Evolutionary conservation across 1,284 basidiomycete species (phyloP).

Genomic region (Mycena citricolor): DNA sequence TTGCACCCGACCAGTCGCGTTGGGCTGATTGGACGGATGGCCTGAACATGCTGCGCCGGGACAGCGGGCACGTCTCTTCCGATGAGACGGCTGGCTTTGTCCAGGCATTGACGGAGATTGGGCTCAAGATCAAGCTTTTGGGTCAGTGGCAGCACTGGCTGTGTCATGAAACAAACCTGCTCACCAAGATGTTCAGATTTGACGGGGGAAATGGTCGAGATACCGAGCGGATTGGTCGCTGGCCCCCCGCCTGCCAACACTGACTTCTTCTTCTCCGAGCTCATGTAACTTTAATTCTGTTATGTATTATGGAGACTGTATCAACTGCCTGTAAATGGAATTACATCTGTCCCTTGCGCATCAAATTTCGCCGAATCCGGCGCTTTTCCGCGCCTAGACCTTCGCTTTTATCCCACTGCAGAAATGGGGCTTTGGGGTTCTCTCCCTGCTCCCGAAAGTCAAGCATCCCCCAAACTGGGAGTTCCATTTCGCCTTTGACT

Average conservation of each 20-base stretch:
- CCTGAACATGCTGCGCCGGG: constrained; percentile 81
- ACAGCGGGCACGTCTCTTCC: constrained; percentile 79
- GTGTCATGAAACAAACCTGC: no score
- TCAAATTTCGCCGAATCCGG: constrained; percentile 82
- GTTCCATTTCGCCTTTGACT: constrained; percentile 84
- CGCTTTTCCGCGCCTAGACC: constrained; percentile 70
- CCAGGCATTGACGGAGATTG: constrained; percentile 87
- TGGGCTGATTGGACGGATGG: constrained; percentile 98
- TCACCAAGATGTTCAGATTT: constrained; percentile 58
- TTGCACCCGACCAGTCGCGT: constrained; percentile 80
- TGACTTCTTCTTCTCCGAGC: constrained; percentile 87
- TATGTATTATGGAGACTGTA: constrained; percentile 9
- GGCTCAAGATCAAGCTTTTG: constrained; percentile 89
- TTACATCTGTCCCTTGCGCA: constrained; percentile 76
- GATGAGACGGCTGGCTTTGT: constrained; percentile 86
- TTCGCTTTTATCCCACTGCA: constrained; percentile 74
- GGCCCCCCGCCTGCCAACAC: constrained; percentile 75
- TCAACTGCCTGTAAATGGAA: constrained; percentile 12
- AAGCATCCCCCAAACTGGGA: constrained; percentile 86
- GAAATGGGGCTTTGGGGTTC: constrained; percentile 70
- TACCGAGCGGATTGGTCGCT: constrained; percentile 72
- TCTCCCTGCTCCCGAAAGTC: constrained; percentile 56
- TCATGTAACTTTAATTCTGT: constrained; percentile 31
- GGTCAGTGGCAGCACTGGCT: constrained; percentile 48
- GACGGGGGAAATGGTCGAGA: constrained; percentile 89